Conservation (phyloP, 2,329 filamentous ascomycete genomes). For the Neofusicoccum sp. region DNA sequence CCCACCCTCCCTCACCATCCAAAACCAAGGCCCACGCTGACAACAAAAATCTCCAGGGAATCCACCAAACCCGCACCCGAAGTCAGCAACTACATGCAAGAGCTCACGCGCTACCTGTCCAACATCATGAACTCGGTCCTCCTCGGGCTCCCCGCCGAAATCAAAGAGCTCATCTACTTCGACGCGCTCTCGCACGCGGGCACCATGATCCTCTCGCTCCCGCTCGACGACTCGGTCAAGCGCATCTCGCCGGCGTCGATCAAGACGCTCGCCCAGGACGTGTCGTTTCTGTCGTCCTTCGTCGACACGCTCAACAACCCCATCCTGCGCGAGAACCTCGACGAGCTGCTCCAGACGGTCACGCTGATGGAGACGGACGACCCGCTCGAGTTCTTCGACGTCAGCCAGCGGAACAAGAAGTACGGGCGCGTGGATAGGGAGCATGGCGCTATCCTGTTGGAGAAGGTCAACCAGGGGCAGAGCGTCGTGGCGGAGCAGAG, state of each 20-base stretch:
- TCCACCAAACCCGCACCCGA: constrained; percentile 56
- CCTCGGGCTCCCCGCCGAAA: constrained; percentile 86
- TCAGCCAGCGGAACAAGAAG: constrained; percentile 84
- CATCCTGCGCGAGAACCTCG: constrained; percentile 84
- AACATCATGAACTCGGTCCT: constrained; percentile 97
- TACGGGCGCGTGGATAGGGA: constrained; percentile 90
- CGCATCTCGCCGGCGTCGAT: constrained; percentile 88
- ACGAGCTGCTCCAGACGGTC: constrained; percentile 91
- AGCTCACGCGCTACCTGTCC: constrained; percentile 84
- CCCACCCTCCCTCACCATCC: not conserved
- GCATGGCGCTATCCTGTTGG: constrained; percentile 83
- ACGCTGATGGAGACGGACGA: constrained; percentile 82
- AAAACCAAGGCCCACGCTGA: not conserved
- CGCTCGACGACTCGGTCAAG: constrained; percentile 74
- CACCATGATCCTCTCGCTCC: constrained; percentile 78
- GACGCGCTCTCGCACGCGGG: constrained; percentile 90
- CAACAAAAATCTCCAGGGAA: constrained; percentile 18
- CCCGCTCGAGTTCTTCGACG: constrained; percentile 95
- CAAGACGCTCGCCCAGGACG: constrained; percentile 75
- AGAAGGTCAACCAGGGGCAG: constrained; percentile 57
- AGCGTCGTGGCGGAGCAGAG: constrained; percentile 2
- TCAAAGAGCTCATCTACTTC: constrained; percentile 97
- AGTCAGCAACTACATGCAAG: constrained; percentile 92
- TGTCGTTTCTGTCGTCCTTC: constrained; percentile 79
- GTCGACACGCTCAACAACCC: constrained; percentile 82